Evolutionary conservation across 768 basidiomycete species (phyloP).

Genomic region (Candolleomyces efflorescens): DNA sequence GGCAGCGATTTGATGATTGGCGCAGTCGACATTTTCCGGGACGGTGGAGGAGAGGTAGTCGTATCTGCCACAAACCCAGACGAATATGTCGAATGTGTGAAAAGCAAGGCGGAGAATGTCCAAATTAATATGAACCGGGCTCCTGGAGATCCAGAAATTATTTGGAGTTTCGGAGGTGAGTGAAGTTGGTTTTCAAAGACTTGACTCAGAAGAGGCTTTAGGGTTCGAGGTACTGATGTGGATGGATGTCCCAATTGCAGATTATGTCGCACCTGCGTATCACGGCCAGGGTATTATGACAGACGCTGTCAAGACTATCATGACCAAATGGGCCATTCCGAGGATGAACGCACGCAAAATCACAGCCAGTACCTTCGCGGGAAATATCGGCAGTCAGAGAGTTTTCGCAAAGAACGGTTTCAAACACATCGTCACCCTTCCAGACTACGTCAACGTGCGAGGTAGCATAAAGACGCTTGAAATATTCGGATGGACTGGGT

Average conservation of each 20-base stretch:
- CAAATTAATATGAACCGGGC: slow-evolving; percentile 26
- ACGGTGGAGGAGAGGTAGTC: slow-evolving; percentile 20
- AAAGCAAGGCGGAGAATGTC: slow-evolving; percentile 20
- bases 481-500: slow-evolving; percentile 23
- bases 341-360: slow-evolving; percentile 52
- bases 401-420: slow-evolving; percentile 45
- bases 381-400: slow-evolving; percentile 51
- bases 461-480: slow-evolving; percentile 19
- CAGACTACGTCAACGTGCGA: slow-evolving; percentile 15
- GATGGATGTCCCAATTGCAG: slow-evolving; percentile 9
- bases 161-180: slow-evolving; percentile 27
- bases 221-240: background rate
- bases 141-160: slow-evolving; percentile 45
- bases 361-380: slow-evolving; percentile 38
- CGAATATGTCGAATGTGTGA: background rate
- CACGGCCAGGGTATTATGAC: slow-evolving; percentile 53
- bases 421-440: slow-evolving; percentile 14
- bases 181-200: background rate
- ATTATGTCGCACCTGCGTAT: slow-evolving; percentile 22
- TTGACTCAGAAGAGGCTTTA: background rate
- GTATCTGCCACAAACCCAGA: slow-evolving; percentile 14
- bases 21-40: slow-evolving; percentile 30
- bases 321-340: slow-evolving; percentile 58
- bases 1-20: slow-evolving; percentile 53
- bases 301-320: slow-evolving; percentile 48